A percentile compares a stretch with the other conserved stretches of the same genome.
phyloP scores from a whole-genome alignment of 805 yeast species.

The Clavispora carvajalis region DNA sequence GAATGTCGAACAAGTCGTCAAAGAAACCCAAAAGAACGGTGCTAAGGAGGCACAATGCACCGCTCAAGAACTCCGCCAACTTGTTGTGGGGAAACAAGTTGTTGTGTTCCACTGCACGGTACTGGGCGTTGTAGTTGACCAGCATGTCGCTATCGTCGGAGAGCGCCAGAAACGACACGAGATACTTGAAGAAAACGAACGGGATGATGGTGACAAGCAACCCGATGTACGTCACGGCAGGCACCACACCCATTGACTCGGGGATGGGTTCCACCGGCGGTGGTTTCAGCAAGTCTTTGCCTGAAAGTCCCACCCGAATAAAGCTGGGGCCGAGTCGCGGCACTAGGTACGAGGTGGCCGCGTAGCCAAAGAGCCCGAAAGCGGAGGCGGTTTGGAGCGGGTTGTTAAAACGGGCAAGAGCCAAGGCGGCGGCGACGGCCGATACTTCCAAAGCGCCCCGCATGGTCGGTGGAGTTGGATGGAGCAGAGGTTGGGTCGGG shows the following conservation, averaged over 20 bases:
- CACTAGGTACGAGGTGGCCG: conserved; percentile 53
- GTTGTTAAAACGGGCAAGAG: conserved; percentile 20
- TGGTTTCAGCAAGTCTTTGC: conserved; percentile 77
- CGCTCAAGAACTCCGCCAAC: conserved; percentile 80
- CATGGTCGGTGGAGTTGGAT: neutral
- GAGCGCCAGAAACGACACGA: conserved; percentile 43
- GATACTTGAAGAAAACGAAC: conserved; percentile 69
- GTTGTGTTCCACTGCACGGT: conserved; percentile 25
- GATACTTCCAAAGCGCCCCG: conserved; percentile 3
- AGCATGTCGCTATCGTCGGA: conserved; percentile 31
- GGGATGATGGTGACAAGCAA: conserved; percentile 84
- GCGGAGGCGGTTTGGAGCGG: conserved; percentile 62
- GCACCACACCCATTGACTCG: conserved; percentile 88
- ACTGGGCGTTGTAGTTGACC: conserved; percentile 32
- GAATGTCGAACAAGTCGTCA: conserved; percentile 90
- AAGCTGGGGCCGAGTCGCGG: conserved; percentile 67
- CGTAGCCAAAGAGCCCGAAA: conserved; percentile 62
- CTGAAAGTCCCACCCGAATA: conserved; percentile 74
- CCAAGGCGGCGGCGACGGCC: conserved; percentile 7
- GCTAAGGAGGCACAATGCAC: conserved; percentile 75
- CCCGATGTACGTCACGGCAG: conserved; percentile 75
- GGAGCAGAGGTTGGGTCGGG: too few species aligned
- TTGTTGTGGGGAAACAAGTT: conserved; percentile 70
- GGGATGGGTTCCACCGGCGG: conserved; percentile 65
- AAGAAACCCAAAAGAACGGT: conserved; percentile 83